Conservation (phyloP, 2,329 filamentous ascomycete genomes). For the Bipolaris bicolor region DNA sequence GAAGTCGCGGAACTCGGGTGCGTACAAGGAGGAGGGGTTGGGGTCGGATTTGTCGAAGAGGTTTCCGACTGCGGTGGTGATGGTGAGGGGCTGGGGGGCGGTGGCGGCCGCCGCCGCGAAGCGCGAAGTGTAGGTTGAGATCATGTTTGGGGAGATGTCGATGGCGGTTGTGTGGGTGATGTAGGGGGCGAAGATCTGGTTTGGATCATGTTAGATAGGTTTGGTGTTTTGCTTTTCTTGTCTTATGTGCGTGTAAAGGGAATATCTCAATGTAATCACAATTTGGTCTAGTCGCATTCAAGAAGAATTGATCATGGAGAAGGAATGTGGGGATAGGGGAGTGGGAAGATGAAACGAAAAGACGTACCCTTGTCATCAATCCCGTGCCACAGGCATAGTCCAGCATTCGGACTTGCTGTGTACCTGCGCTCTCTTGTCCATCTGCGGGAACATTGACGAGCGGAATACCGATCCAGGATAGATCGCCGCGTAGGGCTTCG, state of each 20-base stretch:
- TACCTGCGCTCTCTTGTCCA: constrained; percentile 36
- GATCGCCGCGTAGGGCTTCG: constrained; percentile 58
- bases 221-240: background rate
- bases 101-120: constrained; percentile 43
- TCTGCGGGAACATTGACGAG: constrained; percentile 51
- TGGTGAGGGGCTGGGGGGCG: constrained; percentile 17
- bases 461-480: constrained; percentile 67
- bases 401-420: constrained; percentile 54
- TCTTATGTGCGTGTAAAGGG: background rate
- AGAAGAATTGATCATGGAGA: no score
- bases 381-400: constrained; percentile 82
- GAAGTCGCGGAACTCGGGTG: constrained; percentile 47
- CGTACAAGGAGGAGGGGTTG: constrained; percentile 27
- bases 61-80: constrained; percentile 44
- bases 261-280: background rate
- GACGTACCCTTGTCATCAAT: constrained; percentile 65
- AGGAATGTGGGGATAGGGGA: background rate
- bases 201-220: background rate
- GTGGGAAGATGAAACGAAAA: constrained; percentile 1
- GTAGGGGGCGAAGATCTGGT: constrained; percentile 65
- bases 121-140: constrained; percentile 68
- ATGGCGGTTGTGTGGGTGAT: constrained; percentile 69
- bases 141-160: constrained; percentile 75
- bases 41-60: constrained; percentile 42
- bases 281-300: background rate